Conservation (phyloP, 2,329 filamentous ascomycete species). For the Ramularia endophylla region DNA sequence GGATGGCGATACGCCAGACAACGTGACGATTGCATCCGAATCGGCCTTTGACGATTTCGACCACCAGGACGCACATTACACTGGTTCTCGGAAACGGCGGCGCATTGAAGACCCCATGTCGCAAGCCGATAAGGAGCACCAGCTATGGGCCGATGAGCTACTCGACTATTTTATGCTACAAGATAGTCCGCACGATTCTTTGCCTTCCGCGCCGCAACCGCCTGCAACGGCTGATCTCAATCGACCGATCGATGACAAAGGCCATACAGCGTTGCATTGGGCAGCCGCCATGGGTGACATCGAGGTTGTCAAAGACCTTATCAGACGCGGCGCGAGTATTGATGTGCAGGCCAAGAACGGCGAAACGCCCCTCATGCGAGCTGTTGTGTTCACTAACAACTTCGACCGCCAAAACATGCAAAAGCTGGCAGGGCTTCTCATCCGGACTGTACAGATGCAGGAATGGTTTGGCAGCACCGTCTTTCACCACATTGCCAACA, state of each 20-base stretch:
- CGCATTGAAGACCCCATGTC: slow-evolving; percentile 55
- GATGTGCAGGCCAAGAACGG: slow-evolving; percentile 56
- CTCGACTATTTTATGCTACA: slow-evolving; percentile 88
- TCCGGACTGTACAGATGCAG: slow-evolving; percentile 70
- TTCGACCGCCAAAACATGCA: slow-evolving; percentile 91
- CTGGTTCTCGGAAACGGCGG: slow-evolving; percentile 65
- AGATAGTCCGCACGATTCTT: slow-evolving; percentile 50
- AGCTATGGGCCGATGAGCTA: slow-evolving; percentile 85
- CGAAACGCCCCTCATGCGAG: slow-evolving; percentile 90
- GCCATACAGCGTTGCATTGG: slow-evolving; percentile 93
- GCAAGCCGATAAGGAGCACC: slow-evolving; percentile 72
- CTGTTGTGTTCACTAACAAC: slow-evolving; percentile 94
- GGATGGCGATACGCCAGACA: slow-evolving; percentile 71
- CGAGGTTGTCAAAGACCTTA: slow-evolving; percentile 81
- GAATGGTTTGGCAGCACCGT: slow-evolving; percentile 81
- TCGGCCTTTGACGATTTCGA: slow-evolving; percentile 83
- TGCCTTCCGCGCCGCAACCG: slow-evolving; percentile 64
- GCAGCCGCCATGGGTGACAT: slow-evolving; percentile 96
- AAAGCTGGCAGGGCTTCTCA: slow-evolving; percentile 72
- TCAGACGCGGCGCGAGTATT: slow-evolving; percentile 70
- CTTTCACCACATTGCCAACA: slow-evolving; percentile 89
- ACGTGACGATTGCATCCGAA: slow-evolving; percentile 74
- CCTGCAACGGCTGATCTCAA: slow-evolving; percentile 84
- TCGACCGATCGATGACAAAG: slow-evolving; percentile 86
- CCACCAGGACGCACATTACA: slow-evolving; percentile 53